Evolutionary conservation across 352 stramenopile species (phyloP).

Genomic region (Vaucheria bursata): DNA sequence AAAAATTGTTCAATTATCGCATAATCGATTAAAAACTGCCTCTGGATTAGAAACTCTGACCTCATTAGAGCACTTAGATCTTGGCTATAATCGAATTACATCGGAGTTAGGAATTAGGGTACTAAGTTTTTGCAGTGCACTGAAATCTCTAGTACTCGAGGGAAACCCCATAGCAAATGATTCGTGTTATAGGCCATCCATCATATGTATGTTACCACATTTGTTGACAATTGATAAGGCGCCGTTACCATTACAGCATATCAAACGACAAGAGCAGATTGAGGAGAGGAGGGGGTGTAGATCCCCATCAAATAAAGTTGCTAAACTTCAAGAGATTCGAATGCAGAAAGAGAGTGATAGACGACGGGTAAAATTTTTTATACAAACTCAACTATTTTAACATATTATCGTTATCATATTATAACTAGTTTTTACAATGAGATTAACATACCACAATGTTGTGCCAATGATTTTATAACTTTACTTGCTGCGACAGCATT

Average conservation of each 20-base stretch:
- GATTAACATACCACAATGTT: too few species aligned
- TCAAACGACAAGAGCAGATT: too few species aligned
- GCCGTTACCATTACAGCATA: constrained; percentile 15
- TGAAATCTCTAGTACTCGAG: constrained; percentile 28
- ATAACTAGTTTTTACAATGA: too few species aligned
- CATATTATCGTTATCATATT: too few species aligned
- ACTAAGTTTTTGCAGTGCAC: constrained; percentile 28
- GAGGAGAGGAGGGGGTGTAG: too few species aligned
- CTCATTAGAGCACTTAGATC: constrained; percentile 31
- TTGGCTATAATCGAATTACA: constrained; percentile 24
- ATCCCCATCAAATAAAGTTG: too few species aligned
- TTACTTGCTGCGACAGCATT: too few species aligned
- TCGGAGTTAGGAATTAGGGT: background rate
- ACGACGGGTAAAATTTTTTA: too few species aligned
- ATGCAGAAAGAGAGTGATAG: too few species aligned
- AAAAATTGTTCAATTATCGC: constrained; percentile 11
- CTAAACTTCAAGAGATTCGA: too few species aligned
- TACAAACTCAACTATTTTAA: too few species aligned
- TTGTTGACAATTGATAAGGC: constrained; percentile 18
- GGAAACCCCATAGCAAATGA: constrained; percentile 25
- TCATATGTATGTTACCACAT: constrained; percentile 31
- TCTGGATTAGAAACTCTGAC: constrained; percentile 23
- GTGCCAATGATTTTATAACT: too few species aligned
- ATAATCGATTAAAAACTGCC: constrained; percentile 27
- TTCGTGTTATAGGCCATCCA: constrained; percentile 23